These are phyloP conservation scores for Heliamphora exappendiculata DNA, from an alignment of 148 eudicot genomes.

Conservation along the genomic window DNA sequence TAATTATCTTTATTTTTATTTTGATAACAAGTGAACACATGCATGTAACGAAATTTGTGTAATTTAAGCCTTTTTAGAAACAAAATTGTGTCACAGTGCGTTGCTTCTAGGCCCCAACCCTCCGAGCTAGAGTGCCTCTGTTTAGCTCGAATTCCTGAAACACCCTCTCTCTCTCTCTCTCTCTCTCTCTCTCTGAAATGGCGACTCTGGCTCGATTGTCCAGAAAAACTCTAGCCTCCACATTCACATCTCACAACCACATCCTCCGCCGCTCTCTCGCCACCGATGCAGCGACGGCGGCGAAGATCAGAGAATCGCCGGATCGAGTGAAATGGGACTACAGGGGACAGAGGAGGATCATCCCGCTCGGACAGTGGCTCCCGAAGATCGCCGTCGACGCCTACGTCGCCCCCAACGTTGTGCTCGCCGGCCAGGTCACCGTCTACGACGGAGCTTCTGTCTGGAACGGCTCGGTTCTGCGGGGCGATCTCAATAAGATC, in stretches of 20 bases:
- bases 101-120: too few species aligned
- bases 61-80: too few species aligned
- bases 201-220: constrained; percentile 56
- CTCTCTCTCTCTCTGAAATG: constrained; percentile 23
- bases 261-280: constrained; percentile 25
- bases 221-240: constrained; percentile 38
- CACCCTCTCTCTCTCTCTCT: neutral
- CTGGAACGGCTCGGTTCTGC: constrained; percentile 81
- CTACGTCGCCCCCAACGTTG: constrained; percentile 93
- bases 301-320: constrained; percentile 42
- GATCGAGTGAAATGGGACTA: constrained; percentile 98
- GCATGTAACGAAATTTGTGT: too few species aligned
- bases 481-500: constrained; percentile 92
- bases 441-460: constrained; percentile 92
- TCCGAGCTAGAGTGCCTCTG: too few species aligned
- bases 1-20: too few species aligned
- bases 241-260: constrained; percentile 20
- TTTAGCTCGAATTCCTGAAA: neutral
- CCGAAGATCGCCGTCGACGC: constrained; percentile 98
- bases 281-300: constrained; percentile 16
- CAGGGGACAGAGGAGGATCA: constrained; percentile 69
- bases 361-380: constrained; percentile 91
- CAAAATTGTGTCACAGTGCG: too few species aligned
- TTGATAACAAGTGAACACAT: too few species aligned
- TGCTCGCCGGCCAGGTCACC: constrained; percentile 91